Evolutionary conservation across 306 rosid species (phyloP).

Genomic region (Citrullus amarus): DNA sequence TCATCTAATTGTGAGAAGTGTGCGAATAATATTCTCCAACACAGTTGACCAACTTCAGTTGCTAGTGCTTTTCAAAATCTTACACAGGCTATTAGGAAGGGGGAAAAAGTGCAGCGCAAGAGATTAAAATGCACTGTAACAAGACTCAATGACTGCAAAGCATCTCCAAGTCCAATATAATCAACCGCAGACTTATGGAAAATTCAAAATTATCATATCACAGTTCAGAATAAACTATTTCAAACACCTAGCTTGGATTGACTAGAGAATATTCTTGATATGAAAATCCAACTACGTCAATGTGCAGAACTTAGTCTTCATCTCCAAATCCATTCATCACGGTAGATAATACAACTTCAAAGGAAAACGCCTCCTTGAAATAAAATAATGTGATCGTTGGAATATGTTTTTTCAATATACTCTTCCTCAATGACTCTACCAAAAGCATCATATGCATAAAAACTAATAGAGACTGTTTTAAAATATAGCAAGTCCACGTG

Average conservation of each 20-base stretch:
- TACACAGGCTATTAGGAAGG: not conserved
- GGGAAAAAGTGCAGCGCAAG: not conserved
- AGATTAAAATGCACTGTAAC: not conserved
- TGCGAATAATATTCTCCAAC: not conserved
- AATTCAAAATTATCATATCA: not conserved
- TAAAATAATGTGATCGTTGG: not conserved
- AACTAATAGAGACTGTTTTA: not conserved
- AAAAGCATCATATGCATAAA: not conserved
- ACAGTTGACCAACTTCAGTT: not conserved
- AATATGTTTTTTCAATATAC: not conserved
- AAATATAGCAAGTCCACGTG: not conserved
- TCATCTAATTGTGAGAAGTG: not conserved
- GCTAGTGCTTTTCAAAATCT: not conserved
- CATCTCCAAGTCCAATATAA: not conserved
- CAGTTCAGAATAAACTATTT: not conserved
- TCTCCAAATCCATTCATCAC: not conserved
- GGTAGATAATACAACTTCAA: not conserved
- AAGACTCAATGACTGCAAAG: not conserved
- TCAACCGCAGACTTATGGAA: not conserved
- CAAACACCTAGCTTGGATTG: not conserved
- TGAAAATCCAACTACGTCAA: not conserved
- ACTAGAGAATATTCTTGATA: not conserved
- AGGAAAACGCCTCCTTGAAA: not conserved
- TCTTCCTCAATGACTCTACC: not conserved
- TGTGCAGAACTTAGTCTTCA: not conserved